phyloP scores from a whole-genome alignment of 352 stramenopile species.

The Pythium volutum region DNA sequence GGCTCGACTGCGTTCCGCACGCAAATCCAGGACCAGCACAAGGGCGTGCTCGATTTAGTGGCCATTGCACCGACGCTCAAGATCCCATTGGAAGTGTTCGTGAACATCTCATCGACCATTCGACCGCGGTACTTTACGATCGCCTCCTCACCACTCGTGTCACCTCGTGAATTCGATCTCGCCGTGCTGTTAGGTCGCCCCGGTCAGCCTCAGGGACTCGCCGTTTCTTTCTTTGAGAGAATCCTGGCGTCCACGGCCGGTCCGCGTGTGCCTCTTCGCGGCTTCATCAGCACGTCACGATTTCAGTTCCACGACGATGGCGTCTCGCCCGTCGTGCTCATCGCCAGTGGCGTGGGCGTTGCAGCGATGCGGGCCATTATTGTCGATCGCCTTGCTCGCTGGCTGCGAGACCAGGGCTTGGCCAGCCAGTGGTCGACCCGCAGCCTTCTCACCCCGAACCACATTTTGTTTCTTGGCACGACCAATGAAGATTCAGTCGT shows the following conservation, averaged over 20 bases:
- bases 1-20: conserved; percentile 77
- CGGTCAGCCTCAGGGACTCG: conserved; percentile 27
- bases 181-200: conserved; percentile 82
- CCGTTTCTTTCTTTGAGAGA: conserved; percentile 24
- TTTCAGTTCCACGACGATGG: conserved; percentile 85
- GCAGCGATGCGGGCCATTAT: conserved; percentile 68
- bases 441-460: conserved; percentile 23
- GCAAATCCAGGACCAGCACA: conserved; percentile 71
- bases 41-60: conserved; percentile 80
- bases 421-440: neutral
- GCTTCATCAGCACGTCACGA: conserved; percentile 83
- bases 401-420: neutral
- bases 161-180: conserved; percentile 82
- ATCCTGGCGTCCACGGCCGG: conserved; percentile 33
- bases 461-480: conserved; percentile 35
- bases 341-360: conserved; percentile 92
- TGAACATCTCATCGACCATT: conserved; percentile 78
- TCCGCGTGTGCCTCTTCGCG: conserved; percentile 66
- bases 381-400: conserved; percentile 25
- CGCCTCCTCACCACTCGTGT: conserved; percentile 74
- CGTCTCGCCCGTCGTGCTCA: conserved; percentile 85
- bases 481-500: conserved; percentile 29
- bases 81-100: conserved; percentile 72
- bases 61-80: conserved; percentile 44
- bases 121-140: conserved; percentile 94